Percentiles rank a stretch among this genome's conserved stretches.
These are phyloP conservation scores for Plasmodium knowlesi DNA, from an alignment of 169 alveolate species.

Conservation along the genomic window DNA sequence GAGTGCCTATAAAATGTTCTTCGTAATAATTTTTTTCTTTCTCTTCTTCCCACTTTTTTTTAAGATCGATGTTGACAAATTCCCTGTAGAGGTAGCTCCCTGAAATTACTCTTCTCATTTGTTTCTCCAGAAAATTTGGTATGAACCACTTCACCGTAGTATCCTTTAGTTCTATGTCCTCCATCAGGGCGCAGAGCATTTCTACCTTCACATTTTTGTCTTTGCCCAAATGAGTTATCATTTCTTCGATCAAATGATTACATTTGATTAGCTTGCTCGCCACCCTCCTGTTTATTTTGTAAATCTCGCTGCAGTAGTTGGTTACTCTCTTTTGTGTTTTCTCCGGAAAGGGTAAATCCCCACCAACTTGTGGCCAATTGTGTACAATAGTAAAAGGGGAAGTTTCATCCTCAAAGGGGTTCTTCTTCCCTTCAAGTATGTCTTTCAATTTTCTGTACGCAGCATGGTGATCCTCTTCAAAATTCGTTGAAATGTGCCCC, in stretches of 20 bases:
- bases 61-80: slow-evolving; percentile 41
- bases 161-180: neutral
- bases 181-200: slow-evolving; percentile 6
- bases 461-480: neutral
- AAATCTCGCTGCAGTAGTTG: slow-evolving; percentile 20
- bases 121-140: slow-evolving; percentile 6
- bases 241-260: neutral
- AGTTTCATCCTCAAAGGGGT: neutral
- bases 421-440: neutral
- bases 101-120: neutral
- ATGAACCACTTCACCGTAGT: neutral
- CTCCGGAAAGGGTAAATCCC: neutral
- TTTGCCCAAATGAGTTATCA: neutral
- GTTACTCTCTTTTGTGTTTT: slow-evolving; percentile 2
- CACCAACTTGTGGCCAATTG: neutral
- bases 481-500: neutral
- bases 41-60: slow-evolving; percentile 56
- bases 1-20: slow-evolving; percentile 55
- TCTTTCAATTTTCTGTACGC: neutral
- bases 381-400: neutral
- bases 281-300: slow-evolving; percentile 33
- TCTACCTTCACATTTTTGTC: slow-evolving; percentile 4
- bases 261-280: neutral
- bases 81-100: slow-evolving; percentile 6
- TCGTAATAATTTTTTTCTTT: slow-evolving; percentile 45